Evolutionary conservation across 176 grass and related monocot genomes (phyloP), one percentile per base, ranked within the genome.

Genomic region (Bolboschoenus planiculmis): DNA sequence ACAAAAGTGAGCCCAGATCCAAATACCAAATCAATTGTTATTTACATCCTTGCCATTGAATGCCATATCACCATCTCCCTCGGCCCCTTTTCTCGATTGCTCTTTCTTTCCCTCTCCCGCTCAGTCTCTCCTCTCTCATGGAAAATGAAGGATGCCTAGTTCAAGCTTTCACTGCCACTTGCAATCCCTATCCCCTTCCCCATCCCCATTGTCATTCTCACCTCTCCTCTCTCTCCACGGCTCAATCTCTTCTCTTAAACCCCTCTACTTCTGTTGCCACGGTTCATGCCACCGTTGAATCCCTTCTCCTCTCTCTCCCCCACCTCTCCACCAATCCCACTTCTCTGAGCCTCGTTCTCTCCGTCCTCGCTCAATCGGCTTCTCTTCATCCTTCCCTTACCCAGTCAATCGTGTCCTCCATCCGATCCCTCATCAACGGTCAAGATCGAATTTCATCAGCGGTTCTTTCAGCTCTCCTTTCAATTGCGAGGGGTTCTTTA

Each of bases 341-440:
- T 27, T 86, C 65, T 81, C 18, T 88, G 21, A 83, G 64, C 78
- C 42, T 55, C 14, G 54, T 33, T 2, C 63, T 88, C 51, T 75
- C 56, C 10, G 29, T 88, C n/a, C 77, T 88, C 66, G n/a, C 26
- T 23, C 72, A 40, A 4, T 7, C 70, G 15, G 59, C 83, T 15
- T 36, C 77, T 20, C 82, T 80, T 15, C 13, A 48, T 27, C 67
- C 39, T 36, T 43, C 68, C 34, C 27, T 64, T 79, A 53, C 73
- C 62, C 60, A 43, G 9, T 14, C 81, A 63, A 81, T 86, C 4
- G 55, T 84, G 7, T 26, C 81, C 29, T 60, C 76, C 31, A 60
- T 87, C 54, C 80, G 81, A 44, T 65, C 88, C 46, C 62, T 86
- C n/a, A 68, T 90, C n/a, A 47, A 80, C 1, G 21, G 60, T 10